Percentiles rank a stretch among this genome's conserved stretches.
Evolutionary conservation across 208 protist genomes (phyloP).

Genomic region (Leishmania lainsoni): DNA sequence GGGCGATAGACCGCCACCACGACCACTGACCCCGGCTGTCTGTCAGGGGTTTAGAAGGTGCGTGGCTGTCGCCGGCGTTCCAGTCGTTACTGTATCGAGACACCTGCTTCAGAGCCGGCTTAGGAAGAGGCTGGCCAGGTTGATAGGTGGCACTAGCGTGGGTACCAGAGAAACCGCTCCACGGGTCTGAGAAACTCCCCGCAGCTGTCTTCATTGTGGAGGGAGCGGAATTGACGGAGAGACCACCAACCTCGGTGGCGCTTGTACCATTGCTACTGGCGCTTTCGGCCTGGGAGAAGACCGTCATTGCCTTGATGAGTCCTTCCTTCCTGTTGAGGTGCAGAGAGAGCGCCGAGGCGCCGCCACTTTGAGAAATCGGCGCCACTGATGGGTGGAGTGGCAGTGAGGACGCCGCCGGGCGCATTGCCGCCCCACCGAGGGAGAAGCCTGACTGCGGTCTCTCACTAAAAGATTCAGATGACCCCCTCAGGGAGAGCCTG

Average conservation of each 20-base stretch:
- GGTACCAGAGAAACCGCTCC: neutral
- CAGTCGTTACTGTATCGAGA: slow-evolving; percentile 19
- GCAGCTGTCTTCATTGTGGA: neutral
- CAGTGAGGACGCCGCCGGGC: neutral
- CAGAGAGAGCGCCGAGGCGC: slow-evolving; percentile 12
- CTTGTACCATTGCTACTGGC: neutral
- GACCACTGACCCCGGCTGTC: neutral
- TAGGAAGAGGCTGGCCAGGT: slow-evolving; percentile 28
- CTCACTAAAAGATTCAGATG: neutral
- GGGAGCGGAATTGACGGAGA: neutral
- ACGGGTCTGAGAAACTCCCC: neutral
- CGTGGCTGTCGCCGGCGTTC: neutral
- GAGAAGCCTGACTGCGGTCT: neutral
- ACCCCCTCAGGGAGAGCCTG: neutral
- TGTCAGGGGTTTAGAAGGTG: neutral
- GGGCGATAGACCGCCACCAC: neutral
- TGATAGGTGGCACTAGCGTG: slow-evolving; percentile 16
- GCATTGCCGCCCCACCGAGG: neutral
- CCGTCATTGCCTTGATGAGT: slow-evolving; percentile 13
- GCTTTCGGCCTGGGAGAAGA: neutral
- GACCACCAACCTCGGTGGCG: neutral
- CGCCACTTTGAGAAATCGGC: neutral
- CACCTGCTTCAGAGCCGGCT: slow-evolving; percentile 25
- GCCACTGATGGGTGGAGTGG: neutral
- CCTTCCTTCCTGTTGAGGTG: slow-evolving; percentile 24